Percentiles rank a stretch among this genome's conserved stretches.
Evolutionary conservation across 169 alveolate species (phyloP).

Genomic region (Cryptosporidium ubiquitum): DNA sequence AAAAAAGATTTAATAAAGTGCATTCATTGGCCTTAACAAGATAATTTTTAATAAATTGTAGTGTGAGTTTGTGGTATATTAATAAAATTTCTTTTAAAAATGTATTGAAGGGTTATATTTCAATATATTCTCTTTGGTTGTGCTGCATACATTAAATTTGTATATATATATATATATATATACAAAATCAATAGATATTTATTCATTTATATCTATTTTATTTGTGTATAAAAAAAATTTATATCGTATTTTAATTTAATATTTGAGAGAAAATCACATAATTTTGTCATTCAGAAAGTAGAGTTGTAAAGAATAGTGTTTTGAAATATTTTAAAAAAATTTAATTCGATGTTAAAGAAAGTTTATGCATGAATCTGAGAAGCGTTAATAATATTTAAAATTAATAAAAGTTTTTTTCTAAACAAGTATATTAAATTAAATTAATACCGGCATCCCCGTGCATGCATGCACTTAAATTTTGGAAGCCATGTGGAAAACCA

Average conservation of each 20-base stretch:
- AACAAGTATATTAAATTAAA: not conserved
- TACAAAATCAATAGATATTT: not conserved
- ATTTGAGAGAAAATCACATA: not conserved
- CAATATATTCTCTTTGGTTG: not conserved
- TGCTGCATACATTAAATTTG: not conserved
- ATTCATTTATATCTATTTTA: not conserved
- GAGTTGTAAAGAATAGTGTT: not conserved
- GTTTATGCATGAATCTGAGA: not conserved
- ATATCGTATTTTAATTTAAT: not conserved
- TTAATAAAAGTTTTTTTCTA: not conserved
- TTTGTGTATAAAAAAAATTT: not conserved
- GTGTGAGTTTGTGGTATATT: not conserved
- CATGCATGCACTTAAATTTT: not conserved
- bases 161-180: not conserved
- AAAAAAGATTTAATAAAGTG: no score
- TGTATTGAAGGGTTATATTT: not conserved
- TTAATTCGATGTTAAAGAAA: not conserved
- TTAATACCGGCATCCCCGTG: not conserved
- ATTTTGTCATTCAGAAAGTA: not conserved
- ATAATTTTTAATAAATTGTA: not conserved
- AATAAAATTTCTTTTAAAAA: no score
- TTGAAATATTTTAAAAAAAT: not conserved
- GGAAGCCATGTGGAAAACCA: not conserved
- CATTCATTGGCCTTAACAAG: no score
- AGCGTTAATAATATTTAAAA: not conserved